phyloP scores from a whole-genome alignment of 495 filamentous ascomycete species.

The Annulohypoxylon moriforme region DNA sequence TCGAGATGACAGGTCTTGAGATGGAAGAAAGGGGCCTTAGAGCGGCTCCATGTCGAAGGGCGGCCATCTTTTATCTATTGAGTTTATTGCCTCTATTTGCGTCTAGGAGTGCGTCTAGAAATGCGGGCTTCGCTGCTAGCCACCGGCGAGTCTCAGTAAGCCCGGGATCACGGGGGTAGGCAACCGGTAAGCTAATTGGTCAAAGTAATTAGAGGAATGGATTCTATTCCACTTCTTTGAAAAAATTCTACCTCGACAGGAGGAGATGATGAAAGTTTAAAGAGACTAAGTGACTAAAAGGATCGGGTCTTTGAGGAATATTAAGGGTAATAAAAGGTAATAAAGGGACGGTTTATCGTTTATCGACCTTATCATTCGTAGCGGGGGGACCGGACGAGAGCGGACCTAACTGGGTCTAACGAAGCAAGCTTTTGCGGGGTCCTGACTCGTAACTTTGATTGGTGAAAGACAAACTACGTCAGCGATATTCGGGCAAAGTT shows the following conservation, averaged over 20 bases:
- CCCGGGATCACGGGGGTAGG: constrained; percentile 7
- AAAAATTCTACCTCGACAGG: constrained; percentile 8
- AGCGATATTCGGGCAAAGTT: constrained; percentile 40
- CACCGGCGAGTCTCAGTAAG: constrained; percentile 13
- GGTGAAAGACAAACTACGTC: constrained; percentile 39
- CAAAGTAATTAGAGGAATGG: background rate
- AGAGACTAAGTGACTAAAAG: constrained; percentile 3
- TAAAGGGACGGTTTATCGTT: background rate
- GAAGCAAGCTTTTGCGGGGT: constrained; percentile 47
- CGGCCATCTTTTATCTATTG: constrained; percentile 37
- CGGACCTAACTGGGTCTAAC: background rate
- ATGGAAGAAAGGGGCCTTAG: constrained; percentile 39
- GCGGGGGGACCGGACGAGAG: constrained; percentile 10
- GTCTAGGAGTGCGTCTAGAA: background rate
- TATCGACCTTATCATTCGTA: constrained; percentile 38
- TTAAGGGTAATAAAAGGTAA: constrained; percentile 10
- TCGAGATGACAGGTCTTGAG: constrained; percentile 23
- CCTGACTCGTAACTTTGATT: constrained; percentile 28
- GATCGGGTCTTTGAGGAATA: constrained; percentile 2
- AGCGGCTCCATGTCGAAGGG: constrained; percentile 39
- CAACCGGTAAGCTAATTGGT: constrained; percentile 6
- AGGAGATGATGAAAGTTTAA: constrained; percentile 12
- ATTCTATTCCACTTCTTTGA: constrained; percentile 17
- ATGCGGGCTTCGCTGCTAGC: constrained; percentile 1
- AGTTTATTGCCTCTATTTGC: constrained; percentile 3